A percentile compares a stretch with the other conserved stretches of the same genome.
Conservation (phyloP, 140 eudicot genomes). For the Oenanthe javanica region DNA sequence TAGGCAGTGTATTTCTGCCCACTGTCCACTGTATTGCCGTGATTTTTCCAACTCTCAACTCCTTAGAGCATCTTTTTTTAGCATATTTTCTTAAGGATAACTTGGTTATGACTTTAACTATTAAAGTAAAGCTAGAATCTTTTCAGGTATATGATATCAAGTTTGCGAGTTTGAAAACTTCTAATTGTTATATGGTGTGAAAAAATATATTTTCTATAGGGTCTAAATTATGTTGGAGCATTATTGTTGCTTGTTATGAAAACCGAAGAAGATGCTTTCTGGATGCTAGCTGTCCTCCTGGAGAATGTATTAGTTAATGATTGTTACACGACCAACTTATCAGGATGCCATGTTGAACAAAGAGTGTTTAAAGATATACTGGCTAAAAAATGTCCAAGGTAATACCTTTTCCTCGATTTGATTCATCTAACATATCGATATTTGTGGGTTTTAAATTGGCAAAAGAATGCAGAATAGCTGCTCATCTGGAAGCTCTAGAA, state of each 20-base stretch:
- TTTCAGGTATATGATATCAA: not conserved
- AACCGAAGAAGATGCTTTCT: slow-evolving; percentile 97
- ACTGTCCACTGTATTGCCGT: too few species aligned
- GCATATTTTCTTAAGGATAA: too few species aligned
- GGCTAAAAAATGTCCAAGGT: slow-evolving; percentile 79
- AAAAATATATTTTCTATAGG: slow-evolving; percentile 38
- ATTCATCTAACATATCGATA: not conserved
- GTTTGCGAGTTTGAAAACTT: not conserved
- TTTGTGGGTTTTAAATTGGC: slow-evolving; percentile 11
- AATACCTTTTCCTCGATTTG: slow-evolving; percentile 5
- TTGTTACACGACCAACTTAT: slow-evolving; percentile 73
- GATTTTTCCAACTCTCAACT: not conserved
- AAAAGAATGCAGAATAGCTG: slow-evolving; percentile 54
- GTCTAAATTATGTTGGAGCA: slow-evolving; percentile 97
- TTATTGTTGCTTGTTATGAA: slow-evolving; percentile 87
- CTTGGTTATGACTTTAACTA: not conserved
- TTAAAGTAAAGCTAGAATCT: not conserved
- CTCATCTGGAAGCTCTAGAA: slow-evolving; percentile 86
- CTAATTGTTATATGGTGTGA: not conserved
- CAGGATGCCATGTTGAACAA: slow-evolving; percentile 99
- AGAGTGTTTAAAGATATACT: slow-evolving; percentile 84
- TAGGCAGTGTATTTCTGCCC: not conserved
- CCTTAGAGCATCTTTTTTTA: too few species aligned
- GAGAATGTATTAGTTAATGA: slow-evolving; percentile 83
- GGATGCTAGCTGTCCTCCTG: slow-evolving; percentile 95